Evolutionary conservation across 371 early-diverging fungal species (phyloP).

Genomic region (Dichotomocladium elegans): DNA sequence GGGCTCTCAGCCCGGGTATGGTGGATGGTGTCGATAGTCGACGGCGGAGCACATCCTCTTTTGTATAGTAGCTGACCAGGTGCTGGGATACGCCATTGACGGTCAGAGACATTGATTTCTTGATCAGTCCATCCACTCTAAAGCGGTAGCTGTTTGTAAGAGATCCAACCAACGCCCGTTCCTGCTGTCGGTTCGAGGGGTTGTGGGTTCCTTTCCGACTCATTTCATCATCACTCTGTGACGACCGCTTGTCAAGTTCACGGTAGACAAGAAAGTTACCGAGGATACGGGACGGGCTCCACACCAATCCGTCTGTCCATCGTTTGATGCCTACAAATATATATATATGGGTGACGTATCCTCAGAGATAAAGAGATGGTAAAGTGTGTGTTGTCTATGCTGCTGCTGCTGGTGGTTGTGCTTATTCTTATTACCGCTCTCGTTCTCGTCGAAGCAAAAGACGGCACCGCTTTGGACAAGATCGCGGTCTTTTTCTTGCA

Average conservation of each 20-base stretch:
- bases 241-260: conserved; percentile 59
- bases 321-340: conserved; percentile 67
- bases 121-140: conserved; percentile 76
- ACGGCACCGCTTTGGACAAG: conserved; percentile 61
- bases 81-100: conserved; percentile 74
- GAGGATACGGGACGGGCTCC: conserved; percentile 82
- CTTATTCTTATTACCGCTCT: conserved; percentile 56
- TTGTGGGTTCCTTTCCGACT: background rate
- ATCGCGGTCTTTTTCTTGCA: conserved; percentile 57
- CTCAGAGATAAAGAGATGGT: background rate
- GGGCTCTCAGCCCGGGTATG: conserved; percentile 39
- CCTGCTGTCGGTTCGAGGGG: conserved; percentile 29
- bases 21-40: conserved; percentile 51
- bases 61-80: conserved; percentile 80
- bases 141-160: conserved; percentile 61
- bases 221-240: conserved; percentile 19
- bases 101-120: conserved; percentile 80
- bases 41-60: conserved; percentile 60
- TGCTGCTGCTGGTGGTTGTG: background rate
- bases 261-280: conserved; percentile 79
- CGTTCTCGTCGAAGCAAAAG: conserved; percentile 68
- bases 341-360: background rate
- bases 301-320: conserved; percentile 86
- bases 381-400: background rate
- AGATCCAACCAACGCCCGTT: conserved; percentile 59